Evolutionary conservation across 495 filamentous ascomycete genomes (phyloP).

Genomic region (Neurospora sp.): DNA sequence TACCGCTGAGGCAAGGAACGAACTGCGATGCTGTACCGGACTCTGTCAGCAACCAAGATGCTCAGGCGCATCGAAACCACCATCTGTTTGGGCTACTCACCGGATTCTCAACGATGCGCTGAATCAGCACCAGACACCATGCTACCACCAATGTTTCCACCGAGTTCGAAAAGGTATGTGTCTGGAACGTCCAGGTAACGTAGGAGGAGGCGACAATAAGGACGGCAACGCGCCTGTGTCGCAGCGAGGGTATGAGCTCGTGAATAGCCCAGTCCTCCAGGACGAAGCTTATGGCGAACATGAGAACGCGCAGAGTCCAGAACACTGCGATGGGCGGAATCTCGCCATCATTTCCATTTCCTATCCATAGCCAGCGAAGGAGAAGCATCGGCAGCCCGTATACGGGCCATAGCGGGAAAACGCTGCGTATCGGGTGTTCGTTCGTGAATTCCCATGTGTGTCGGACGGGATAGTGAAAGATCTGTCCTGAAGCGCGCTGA

Average conservation of each 20-base stretch:
- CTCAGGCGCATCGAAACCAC: not conserved
- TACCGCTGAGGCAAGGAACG: constrained; percentile 60
- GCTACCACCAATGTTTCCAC: constrained; percentile 85
- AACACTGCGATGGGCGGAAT: constrained; percentile 68
- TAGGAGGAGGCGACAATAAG: constrained; percentile 87
- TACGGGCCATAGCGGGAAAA: constrained; percentile 90
- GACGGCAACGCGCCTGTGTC: constrained; percentile 60
- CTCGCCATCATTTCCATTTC: constrained; percentile 45
- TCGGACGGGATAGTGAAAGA: constrained; percentile 78
- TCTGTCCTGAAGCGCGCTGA: constrained; percentile 51
- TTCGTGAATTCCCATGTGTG: constrained; percentile 93
- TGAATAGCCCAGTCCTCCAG: constrained; percentile 95
- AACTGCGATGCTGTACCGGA: constrained; percentile 53
- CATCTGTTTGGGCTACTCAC: constrained; percentile 32
- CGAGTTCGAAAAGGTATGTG: constrained; percentile 96
- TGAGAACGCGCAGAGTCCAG: constrained; percentile 73
- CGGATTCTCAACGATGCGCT: constrained; percentile 67
- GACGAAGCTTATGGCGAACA: constrained; percentile 92
- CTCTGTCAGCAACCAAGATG: constrained; percentile 1
- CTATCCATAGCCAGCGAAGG: constrained; percentile 74
- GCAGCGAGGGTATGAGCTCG: constrained; percentile 69
- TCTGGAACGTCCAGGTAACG: constrained; percentile 98
- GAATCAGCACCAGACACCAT: constrained; percentile 86
- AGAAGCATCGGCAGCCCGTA: constrained; percentile 90
- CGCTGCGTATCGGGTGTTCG: constrained; percentile 75